A percentile compares a stretch with the other conserved stretches of the same genome.
Conservation (phyloP, 1,139 yeast species). For the Scheffersomyces lignicola region DNA sequence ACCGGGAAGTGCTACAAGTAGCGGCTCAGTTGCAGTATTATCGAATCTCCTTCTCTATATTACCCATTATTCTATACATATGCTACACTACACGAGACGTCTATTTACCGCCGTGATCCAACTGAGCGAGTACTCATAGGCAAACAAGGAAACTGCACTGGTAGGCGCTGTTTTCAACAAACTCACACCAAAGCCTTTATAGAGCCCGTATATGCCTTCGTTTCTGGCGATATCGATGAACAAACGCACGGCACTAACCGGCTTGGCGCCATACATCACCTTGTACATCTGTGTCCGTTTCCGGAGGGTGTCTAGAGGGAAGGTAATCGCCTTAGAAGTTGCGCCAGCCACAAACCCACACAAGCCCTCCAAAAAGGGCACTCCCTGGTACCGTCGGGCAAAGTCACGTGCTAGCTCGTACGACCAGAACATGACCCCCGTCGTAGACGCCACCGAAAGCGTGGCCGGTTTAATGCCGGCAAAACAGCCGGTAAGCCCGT, state of each 20-base stretch:
- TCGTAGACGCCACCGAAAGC: slow-evolving; percentile 60
- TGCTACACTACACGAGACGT: slow-evolving; percentile 1
- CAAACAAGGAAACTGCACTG: slow-evolving; percentile 73
- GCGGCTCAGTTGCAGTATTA: background rate
- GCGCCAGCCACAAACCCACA: slow-evolving; percentile 82
- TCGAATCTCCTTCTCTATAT: slow-evolving; percentile 3
- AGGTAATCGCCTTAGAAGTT: slow-evolving; percentile 67
- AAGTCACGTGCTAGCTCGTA: slow-evolving; percentile 52
- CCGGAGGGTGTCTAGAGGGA: slow-evolving; percentile 83
- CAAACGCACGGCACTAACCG: slow-evolving; percentile 18
- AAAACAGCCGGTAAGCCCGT: slow-evolving; percentile 61
- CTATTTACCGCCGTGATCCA: slow-evolving; percentile 5
- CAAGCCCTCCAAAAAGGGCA: slow-evolving; percentile 56
- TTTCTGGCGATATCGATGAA: slow-evolving; percentile 35
- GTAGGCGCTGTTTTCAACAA: slow-evolving; percentile 79
- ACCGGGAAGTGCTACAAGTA: background rate
- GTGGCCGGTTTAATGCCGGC: slow-evolving; percentile 66
- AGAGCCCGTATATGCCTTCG: slow-evolving; percentile 70
- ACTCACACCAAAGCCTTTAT: slow-evolving; percentile 71
- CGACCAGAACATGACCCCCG: slow-evolving; percentile 69
- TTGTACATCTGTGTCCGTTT: slow-evolving; percentile 73
- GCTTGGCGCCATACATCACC: slow-evolving; percentile 14
- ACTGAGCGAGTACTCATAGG: slow-evolving; percentile 53
- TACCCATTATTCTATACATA: slow-evolving; percentile 5
- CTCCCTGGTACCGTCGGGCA: slow-evolving; percentile 21